A percentile compares a stretch with the other conserved stretches of the same genome.
Conservation (phyloP, 257 asterid genomes). For the Capsicum chinense region DNA sequence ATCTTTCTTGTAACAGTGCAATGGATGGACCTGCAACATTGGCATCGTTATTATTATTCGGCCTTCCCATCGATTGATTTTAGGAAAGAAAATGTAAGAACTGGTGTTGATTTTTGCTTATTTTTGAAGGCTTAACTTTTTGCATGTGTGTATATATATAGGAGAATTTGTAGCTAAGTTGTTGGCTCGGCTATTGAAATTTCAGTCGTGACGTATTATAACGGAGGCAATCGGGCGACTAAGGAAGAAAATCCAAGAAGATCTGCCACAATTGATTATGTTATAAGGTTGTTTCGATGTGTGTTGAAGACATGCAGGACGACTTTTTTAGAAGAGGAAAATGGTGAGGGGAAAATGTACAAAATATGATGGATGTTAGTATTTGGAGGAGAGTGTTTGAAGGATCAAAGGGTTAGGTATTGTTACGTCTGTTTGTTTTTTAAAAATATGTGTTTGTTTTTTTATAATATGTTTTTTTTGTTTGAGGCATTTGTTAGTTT, state of each 20-base stretch:
- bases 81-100: background rate
- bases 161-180: background rate
- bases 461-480: background rate
- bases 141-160: background rate
- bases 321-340: slow-evolving; percentile 13
- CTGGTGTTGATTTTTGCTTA: background rate
- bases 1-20: slow-evolving; percentile 30
- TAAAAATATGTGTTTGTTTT: background rate
- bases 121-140: background rate
- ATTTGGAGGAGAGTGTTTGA: slow-evolving; percentile 24
- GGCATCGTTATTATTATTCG: background rate
- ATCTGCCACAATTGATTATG: slow-evolving; percentile 4
- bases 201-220: slow-evolving; percentile 7
- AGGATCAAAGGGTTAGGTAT: slow-evolving; percentile 33
- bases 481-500: background rate
- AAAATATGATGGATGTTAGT: slow-evolving; percentile 15
- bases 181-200: background rate
- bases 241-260: slow-evolving; percentile 27
- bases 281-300: slow-evolving; percentile 2
- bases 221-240: slow-evolving; percentile 3
- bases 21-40: slow-evolving; percentile 27
- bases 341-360: slow-evolving; percentile 26
- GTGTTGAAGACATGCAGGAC: background rate
- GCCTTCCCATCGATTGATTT: slow-evolving; percentile 9
- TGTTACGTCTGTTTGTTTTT: slow-evolving; percentile 20